Conservation (phyloP, 805 yeast genomes). For the Pichia membranifaciens region DNA sequence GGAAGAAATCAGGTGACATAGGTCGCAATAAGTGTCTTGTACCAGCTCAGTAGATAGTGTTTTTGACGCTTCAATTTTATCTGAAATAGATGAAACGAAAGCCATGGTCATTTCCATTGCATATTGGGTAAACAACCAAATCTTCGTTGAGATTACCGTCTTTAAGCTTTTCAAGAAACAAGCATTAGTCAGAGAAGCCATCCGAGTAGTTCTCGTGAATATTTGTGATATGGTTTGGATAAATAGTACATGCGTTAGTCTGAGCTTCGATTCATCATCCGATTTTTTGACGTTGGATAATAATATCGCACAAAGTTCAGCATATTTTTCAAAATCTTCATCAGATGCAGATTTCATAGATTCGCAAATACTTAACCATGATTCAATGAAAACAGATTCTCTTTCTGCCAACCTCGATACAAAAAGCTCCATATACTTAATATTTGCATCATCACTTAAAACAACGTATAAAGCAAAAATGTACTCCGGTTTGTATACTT, state of each 20-base stretch:
- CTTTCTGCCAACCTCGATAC: neutral
- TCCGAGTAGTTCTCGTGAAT: neutral
- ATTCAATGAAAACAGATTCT: neutral
- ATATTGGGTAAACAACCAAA: constrained; percentile 63
- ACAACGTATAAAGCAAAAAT: constrained; percentile 22
- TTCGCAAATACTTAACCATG: constrained; percentile 8
- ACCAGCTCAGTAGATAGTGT: neutral
- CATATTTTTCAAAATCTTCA: constrained; percentile 3
- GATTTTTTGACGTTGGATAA: constrained; percentile 7
- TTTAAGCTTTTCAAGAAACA: constrained; percentile 32
- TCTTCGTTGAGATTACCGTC: constrained; percentile 39
- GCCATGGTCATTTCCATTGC: constrained; percentile 45
- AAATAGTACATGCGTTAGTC: constrained; percentile 1
- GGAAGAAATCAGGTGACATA: constrained; percentile 51
- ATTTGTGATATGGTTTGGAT: constrained; percentile 8
- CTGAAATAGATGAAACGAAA: constrained; percentile 14
- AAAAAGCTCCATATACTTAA: constrained; percentile 4
- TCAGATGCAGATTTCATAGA: constrained; percentile 5
- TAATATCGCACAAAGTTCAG: constrained; percentile 2
- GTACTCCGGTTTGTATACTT: constrained; percentile 14
- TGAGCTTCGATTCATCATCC: neutral
- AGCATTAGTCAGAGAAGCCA: neutral
- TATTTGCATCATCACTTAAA: constrained; percentile 8
- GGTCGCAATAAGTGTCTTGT: constrained; percentile 25
- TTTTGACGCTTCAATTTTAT: constrained; percentile 5